phyloP scores from a whole-genome alignment of 768 basidiomycete species.

The Auriculariales sp. region DNA sequence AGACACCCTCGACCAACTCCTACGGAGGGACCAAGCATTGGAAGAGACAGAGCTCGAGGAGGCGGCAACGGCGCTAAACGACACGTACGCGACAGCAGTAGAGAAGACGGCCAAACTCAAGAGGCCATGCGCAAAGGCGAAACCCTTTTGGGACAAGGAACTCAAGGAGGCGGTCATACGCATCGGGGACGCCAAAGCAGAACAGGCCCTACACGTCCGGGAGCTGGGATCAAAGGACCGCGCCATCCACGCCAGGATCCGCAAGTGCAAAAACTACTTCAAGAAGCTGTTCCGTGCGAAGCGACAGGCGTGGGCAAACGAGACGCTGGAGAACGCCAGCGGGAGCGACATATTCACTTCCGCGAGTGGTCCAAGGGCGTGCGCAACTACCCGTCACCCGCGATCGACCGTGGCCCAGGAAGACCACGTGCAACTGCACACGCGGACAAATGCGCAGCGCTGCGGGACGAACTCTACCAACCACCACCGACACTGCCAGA shows the following conservation, averaged over 20 bases:
- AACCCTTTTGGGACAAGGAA: background rate
- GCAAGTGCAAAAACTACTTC: background rate
- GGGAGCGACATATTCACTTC: background rate
- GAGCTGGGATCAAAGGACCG: background rate
- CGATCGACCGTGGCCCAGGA: background rate
- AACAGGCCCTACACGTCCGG: background rate
- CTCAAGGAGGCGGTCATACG: background rate
- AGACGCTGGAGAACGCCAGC: background rate
- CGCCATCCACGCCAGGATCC: background rate
- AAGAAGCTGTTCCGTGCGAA: background rate
- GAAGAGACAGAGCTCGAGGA: too few species aligned
- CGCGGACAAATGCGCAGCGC: background rate
- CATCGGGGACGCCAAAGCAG: background rate
- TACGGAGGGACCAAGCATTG: too few species aligned
- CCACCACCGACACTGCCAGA: background rate
- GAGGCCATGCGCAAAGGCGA: background rate
- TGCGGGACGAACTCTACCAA: background rate
- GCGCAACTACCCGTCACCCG: conserved; percentile 2
- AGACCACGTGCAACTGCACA: background rate
- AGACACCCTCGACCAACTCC: too few species aligned
- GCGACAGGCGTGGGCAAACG: background rate
- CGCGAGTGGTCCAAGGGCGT: conserved; percentile 1
- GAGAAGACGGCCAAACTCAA: background rate
- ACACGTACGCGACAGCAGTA: too few species aligned
- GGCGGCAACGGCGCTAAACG: too few species aligned